Percentiles rank a stretch among this genome's conserved stretches.
Conservation (phyloP, 2,329 filamentous ascomycete genomes). For the Rhynchosporium secalis region DNA sequence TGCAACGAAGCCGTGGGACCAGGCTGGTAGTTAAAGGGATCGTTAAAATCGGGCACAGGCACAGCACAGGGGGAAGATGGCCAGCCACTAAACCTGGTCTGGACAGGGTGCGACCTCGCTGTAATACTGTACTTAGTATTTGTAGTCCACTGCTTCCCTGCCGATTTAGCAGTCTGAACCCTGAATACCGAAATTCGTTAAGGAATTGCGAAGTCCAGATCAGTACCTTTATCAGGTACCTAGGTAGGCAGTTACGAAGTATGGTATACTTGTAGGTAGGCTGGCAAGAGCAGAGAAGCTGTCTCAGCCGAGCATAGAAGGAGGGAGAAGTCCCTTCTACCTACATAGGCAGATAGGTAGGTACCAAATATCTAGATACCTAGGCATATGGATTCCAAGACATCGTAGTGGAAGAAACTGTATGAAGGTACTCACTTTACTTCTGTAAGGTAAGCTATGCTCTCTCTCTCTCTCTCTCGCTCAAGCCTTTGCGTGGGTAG, state of each 20-base stretch:
- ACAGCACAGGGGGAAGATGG: not conserved
- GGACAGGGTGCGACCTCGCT: not conserved
- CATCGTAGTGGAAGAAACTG: not conserved
- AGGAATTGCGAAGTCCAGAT: not conserved
- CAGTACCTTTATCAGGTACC: not conserved
- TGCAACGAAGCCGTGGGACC: slow-evolving; percentile 6
- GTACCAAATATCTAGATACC: not conserved
- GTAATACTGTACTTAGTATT: not conserved
- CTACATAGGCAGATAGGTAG: too few species aligned
- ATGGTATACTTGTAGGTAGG: too few species aligned
- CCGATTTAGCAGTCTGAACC: slow-evolving; percentile 11
- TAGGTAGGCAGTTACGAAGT: too few species aligned
- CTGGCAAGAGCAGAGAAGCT: too few species aligned
- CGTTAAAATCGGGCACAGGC: not conserved
- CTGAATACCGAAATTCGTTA: not conserved
- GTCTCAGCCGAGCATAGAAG: too few species aligned
- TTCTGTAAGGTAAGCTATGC: too few species aligned
- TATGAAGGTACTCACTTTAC: not conserved
- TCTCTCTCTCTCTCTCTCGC: too few species aligned
- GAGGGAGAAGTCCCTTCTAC: too few species aligned
- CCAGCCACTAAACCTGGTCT: slow-evolving; percentile 5
- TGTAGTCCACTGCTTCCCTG: slow-evolving; percentile 3
- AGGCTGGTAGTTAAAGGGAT: slow-evolving; percentile 15
- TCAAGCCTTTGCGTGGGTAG: too few species aligned
- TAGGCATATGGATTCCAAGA: not conserved